Evolutionary conservation across 2,329 filamentous ascomycete species (phyloP), one percentile per base, ranked within the genome.

Genomic region (Nakataea oryzae): DNA sequence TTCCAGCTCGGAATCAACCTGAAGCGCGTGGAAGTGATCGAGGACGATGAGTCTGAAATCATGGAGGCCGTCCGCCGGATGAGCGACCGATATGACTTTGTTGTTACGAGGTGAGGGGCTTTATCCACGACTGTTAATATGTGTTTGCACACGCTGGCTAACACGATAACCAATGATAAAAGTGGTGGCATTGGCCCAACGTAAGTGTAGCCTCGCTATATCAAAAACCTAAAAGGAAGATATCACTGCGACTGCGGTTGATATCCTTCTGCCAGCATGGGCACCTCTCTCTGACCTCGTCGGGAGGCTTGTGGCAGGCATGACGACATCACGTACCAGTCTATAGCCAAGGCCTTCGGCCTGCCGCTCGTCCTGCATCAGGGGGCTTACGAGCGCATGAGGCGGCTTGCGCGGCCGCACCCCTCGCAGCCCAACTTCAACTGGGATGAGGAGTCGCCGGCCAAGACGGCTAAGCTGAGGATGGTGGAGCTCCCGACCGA

Each of bases 301-400:
- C 41, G 21, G 41, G 3, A 8, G 41, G 41, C 34, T n/a, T 58
- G 56, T 57, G 61, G 65, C 68, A 96, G 91, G 62, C 93, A 97
- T 78, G 95, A 99, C 74, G 95, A 99, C 72, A 97, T 97, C 68
- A 97, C 95, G 29, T 99, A 99, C 77, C 82, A 90, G 71, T 93
- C 91, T 54, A 96, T 99, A 72, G 93, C 91, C 66, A 92, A 91
- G 72, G 95, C 93, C 9, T 97, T 97, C 73, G 77, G 79, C 56
- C 80, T 97, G 9, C 84, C 87, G 17, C 79, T 97, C 24, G 83
- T 87, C 67, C 81, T 96, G 30, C 91, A 97, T 78, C 77, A 90
- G 56, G 84, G 85, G 63, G 87, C 93, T 0, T 89, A 88, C 68
- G 82, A 85, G 66, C 86, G 88, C 70, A 97, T 97, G 95, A 93